Percentiles rank a stretch among this genome's conserved stretches.
Evolutionary conservation across 805 yeast genomes (phyloP).

Genomic region (Teunomyces gatunensis): DNA sequence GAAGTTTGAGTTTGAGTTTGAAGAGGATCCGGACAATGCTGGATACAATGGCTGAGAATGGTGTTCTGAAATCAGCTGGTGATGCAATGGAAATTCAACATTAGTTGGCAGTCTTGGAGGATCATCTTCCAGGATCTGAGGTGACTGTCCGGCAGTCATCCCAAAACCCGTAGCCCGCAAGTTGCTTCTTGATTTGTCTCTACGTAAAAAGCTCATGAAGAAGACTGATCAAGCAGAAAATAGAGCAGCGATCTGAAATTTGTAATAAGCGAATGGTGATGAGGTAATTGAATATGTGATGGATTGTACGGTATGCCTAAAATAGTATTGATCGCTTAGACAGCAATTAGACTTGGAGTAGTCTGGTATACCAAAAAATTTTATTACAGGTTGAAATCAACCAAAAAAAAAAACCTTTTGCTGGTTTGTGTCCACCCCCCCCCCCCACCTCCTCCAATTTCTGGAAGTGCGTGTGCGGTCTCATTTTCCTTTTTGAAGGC

Average conservation of each 20-base stretch:
- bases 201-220: conserved; percentile 23
- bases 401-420: neutral
- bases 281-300: neutral
- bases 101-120: conserved; percentile 6
- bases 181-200: conserved; percentile 21
- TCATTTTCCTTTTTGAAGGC: no score
- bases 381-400: neutral
- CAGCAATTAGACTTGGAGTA: no score
- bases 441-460: no score
- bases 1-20: conserved; percentile 1
- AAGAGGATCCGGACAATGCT: conserved; percentile 7
- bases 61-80: neutral
- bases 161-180: conserved; percentile 6
- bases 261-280: neutral
- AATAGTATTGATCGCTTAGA: no score
- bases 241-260: neutral
- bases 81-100: conserved; percentile 1
- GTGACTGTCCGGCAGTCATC: conserved; percentile 11
- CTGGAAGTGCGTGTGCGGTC: no score
- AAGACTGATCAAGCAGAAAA: neutral
- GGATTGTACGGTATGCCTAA: no score
- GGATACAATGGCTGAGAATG: conserved; percentile 5
- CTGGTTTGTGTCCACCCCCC: neutral
- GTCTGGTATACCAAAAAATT: neutral
- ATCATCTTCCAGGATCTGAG: conserved; percentile 3